These are phyloP conservation scores for Vaccinium myrtillus DNA, from an alignment of 148 eudicot species.

Conservation along the genomic window DNA sequence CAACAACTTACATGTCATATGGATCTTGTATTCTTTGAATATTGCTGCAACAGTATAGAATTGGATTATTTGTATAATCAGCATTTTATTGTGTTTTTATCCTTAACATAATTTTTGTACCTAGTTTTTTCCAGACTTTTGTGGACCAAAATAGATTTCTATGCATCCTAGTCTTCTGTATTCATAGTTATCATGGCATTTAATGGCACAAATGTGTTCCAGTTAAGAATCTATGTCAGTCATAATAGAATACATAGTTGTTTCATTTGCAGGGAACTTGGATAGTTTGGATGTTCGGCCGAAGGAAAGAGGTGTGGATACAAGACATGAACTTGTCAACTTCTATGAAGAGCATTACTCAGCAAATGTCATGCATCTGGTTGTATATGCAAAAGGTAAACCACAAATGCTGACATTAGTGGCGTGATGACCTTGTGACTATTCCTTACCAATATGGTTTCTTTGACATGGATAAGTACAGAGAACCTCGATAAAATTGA, in stretches of 20 bases:
- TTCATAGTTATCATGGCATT: too few species aligned
- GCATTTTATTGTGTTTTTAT: not conserved
- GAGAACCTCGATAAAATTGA: constrained; percentile 6
- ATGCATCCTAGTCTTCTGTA: not conserved
- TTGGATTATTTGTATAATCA: not conserved
- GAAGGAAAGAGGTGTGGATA: not conserved
- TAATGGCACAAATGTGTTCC: not conserved
- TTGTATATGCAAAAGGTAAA: not conserved
- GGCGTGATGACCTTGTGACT: not conserved
- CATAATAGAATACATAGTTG: not conserved
- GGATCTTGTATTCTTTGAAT: not conserved
- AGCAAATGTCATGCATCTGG: not conserved
- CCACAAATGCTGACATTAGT: not conserved
- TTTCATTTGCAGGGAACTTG: not conserved
- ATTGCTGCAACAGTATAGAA: not conserved
- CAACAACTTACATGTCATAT: not conserved
- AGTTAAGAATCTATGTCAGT: not conserved
- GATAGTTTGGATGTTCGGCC: not conserved
- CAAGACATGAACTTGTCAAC: not conserved
- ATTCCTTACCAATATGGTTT: not conserved
- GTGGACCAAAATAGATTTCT: not conserved
- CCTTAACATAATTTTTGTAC: not conserved
- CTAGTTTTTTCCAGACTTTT: not conserved
- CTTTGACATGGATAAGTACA: not conserved
- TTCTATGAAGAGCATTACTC: not conserved